These are phyloP conservation scores for Xerocomellus dryophilus DNA, from an alignment of 768 basidiomycete species.

Conservation along the genomic window DNA sequence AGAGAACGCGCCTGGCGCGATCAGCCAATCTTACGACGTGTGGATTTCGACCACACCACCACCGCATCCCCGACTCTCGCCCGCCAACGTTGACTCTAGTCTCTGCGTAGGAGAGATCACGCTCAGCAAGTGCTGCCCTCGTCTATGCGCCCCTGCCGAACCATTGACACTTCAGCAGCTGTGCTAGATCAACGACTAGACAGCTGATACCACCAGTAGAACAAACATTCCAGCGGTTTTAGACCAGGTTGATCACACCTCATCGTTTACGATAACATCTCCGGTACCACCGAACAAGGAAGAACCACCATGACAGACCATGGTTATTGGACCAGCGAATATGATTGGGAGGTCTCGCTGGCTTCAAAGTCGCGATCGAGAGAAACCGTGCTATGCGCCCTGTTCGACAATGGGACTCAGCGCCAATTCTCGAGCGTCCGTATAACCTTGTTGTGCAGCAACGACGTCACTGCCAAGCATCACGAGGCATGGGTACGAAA, in stretches of 20 bases:
- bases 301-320: not conserved
- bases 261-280: not conserved
- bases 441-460: conserved; percentile 1
- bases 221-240: not conserved
- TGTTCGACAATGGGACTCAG: conserved; percentile 5
- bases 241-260: too few relatives aligned
- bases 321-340: conserved; percentile 6
- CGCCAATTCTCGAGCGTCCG: conserved; percentile 3
- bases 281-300: not conserved
- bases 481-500: not conserved
- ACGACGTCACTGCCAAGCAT: not conserved
- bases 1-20: too few relatives aligned
- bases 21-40: too few relatives aligned
- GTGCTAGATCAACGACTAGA: not conserved
- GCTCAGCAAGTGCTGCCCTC: not conserved
- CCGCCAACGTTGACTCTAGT: too few relatives aligned
- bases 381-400: not conserved
- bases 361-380: not conserved
- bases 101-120: not conserved
- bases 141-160: not conserved
- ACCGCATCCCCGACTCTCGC: too few relatives aligned
- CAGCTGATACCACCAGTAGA: not conserved
- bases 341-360: conserved; percentile 2
- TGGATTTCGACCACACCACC: not conserved
- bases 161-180: not conserved